Base-by-base conservation (phyloP, 192 early-diverging fungal genomes). In the Chytriomyces sp. region DNA sequence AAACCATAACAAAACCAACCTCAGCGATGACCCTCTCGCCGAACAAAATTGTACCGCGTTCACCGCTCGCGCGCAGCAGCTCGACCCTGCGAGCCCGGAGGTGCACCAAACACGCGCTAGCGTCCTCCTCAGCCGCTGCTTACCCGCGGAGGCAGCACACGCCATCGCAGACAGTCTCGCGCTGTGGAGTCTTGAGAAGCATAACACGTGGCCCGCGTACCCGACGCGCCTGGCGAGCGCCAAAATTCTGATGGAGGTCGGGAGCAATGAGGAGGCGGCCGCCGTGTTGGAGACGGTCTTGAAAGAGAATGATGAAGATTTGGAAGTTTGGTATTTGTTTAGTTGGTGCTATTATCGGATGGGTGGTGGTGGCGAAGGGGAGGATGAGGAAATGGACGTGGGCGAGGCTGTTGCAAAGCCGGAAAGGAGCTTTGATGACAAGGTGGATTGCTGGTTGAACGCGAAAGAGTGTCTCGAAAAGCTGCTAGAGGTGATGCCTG, bases 291-390 rank as follows among this genome's bases (percentile, higher is more conserved):
- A 94, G 72, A 85, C 86, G 25, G 80, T 92, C 65, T 89, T 92
- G 77, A 86, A 91, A 64, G 95, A 99, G 73, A 91, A 98, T 81
- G 97, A 99, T 77, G 89, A 96, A 74, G 90, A 88, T 37, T 87
- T 93, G 5, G 95, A 99, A 76, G 74, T 88, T 37, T 98, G 94
- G 93, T 99, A 99, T 79, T 85, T 99, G 58, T 96, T 91, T 82
- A 94, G 95, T 39, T 99, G 93, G 93, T 89, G 90, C 40, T 95
- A 96, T 70, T 92, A 92, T 66, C 84, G 89, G 71, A 82, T 90
- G 65, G 90, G 90, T 17, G 81, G 76, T 6, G 83, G 78, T 28
- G 71, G 44, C 37, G 59, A 41, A n/a, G 72, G 19, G 12, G 38
- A 71, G 22, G 75, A 72, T 25, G 49, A 40, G 14, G 76, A 59